Conservation (phyloP, 768 basidiomycete species). For the Leccinum arenicola region DNA sequence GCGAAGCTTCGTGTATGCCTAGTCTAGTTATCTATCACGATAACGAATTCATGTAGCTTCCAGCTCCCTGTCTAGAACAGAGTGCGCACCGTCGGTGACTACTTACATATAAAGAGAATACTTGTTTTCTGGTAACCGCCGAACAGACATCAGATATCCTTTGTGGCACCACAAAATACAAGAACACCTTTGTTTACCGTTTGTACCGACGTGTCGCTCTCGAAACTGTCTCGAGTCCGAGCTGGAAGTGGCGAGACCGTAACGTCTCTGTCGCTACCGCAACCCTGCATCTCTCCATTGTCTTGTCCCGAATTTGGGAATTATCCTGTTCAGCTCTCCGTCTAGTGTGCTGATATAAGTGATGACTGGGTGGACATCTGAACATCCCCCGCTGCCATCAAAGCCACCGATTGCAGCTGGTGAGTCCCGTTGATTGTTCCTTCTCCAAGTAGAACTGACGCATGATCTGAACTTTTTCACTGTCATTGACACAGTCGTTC, state of each 20-base stretch:
- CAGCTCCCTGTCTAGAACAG: background rate
- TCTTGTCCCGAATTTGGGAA: constrained; percentile 25
- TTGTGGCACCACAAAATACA: constrained; percentile 15
- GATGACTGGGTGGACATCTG: constrained; percentile 1
- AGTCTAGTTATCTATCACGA: constrained; percentile 1
- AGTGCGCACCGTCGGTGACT: background rate
- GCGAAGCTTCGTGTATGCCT: constrained; percentile 1
- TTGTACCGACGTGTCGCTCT: constrained; percentile 4
- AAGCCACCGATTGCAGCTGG: constrained; percentile 24
- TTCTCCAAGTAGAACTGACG: constrained; percentile 6
- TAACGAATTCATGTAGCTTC: background rate
- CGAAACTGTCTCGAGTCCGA: background rate
- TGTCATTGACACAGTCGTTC: background rate
- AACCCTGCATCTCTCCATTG: constrained; percentile 10
- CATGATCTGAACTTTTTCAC: background rate
- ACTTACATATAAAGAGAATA: background rate
- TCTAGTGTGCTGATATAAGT: constrained; percentile 24
- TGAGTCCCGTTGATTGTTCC: constrained; percentile 14
- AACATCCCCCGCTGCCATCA: constrained; percentile 22
- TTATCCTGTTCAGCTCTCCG: constrained; percentile 13
- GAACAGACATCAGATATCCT: background rate
- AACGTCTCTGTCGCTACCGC: constrained; percentile 21
- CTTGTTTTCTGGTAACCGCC: constrained; percentile 7
- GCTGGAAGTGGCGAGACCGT: background rate
- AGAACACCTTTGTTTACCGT: constrained; percentile 22